Base-by-base conservation (phyloP, 179 eudicot genomes). In the Spinacia oleracea region DNA sequence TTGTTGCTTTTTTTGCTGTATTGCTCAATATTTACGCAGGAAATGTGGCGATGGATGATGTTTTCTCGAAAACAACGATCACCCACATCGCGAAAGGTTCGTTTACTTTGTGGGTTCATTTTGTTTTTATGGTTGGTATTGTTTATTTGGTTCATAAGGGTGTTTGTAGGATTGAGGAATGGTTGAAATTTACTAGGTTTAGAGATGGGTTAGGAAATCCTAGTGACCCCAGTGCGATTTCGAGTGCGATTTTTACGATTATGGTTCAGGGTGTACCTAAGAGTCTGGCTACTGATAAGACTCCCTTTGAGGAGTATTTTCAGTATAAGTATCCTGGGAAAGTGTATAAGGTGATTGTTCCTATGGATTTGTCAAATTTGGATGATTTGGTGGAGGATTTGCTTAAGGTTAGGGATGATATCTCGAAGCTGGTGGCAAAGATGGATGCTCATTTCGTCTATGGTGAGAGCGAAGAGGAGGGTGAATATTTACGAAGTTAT, bases 261-360 rank as follows among this genome's bases (percentile, higher is more conserved):
- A 91, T 93, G 94, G 87, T 96, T 7, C 94, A 89, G 15, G 96
- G 96, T 8, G 86, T 96, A 48, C 99, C 98, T 0, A 93, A 91
- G 63, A 86, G 59, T 40, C 72, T 96, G 74, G 97, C 97, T 46
- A 80, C 80, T 50, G 86, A 93, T 68, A 88, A 84, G 80, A 73
- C 86, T 18, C 91, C 97, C 2, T 75, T 96, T 64, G 89, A 83
- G 73, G 98, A 96, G 81, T 96, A 96, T 78, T 90, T 96, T 75
- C 87, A 87, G 77, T 81, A 82, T 46, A 87, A 84, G 88, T 96
- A 93, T 77, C 97, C 98, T 0, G 96, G 94, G 20, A 93, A 93
- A 79, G 87, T 96, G 21, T 89, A 78, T 79, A 86, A 74, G 77
- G 90, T 96, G 20, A 85, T 96, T 62, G 91, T 96, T 73, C 99